phyloP scores from a whole-genome alignment of 23 red algal genomes.

The Cyanidium caldarium region DNA sequence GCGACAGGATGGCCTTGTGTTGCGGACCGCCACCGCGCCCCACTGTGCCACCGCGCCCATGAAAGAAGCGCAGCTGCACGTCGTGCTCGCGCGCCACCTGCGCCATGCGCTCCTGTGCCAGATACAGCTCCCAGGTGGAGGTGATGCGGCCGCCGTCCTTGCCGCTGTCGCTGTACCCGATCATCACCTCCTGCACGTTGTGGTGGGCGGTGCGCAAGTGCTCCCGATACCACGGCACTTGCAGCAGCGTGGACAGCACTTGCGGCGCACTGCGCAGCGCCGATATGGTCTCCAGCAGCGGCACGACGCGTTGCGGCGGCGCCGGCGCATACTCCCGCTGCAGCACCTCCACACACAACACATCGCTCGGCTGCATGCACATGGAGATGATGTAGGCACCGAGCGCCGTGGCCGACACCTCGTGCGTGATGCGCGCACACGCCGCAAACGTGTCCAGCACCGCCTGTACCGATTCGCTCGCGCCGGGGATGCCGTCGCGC shows the following conservation, averaged over 20 bases:
- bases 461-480: slow-evolving; percentile 39
- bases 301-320: slow-evolving; percentile 65
- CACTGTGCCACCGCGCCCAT: slow-evolving; percentile 76
- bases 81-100: slow-evolving; percentile 54
- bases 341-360: slow-evolving; percentile 81
- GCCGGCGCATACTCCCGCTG: slow-evolving; percentile 54
- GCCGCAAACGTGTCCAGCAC: slow-evolving; percentile 73
- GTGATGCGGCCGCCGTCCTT: slow-evolving; percentile 96
- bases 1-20: slow-evolving; percentile 91
- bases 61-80: slow-evolving; percentile 92
- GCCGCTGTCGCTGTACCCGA: slow-evolving; percentile 90
- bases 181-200: slow-evolving; percentile 95
- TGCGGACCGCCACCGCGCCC: slow-evolving; percentile 93
- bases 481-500: slow-evolving; percentile 26
- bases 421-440: slow-evolving; percentile 42
- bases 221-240: slow-evolving; percentile 49
- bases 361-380: slow-evolving; percentile 91
- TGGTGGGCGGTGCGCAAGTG: slow-evolving; percentile 35
- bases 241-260: slow-evolving; percentile 51
- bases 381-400: slow-evolving; percentile 97
- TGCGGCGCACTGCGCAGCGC: slow-evolving; percentile 39
- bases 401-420: slow-evolving; percentile 27
- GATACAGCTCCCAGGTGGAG: slow-evolving; percentile 93
- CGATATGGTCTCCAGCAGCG: slow-evolving; percentile 84
- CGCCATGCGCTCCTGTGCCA: slow-evolving; percentile 74